These are phyloP conservation scores for Calonectria henricotiae DNA, from an alignment of 2,329 filamentous ascomycete genomes.

Conservation along the genomic window DNA sequence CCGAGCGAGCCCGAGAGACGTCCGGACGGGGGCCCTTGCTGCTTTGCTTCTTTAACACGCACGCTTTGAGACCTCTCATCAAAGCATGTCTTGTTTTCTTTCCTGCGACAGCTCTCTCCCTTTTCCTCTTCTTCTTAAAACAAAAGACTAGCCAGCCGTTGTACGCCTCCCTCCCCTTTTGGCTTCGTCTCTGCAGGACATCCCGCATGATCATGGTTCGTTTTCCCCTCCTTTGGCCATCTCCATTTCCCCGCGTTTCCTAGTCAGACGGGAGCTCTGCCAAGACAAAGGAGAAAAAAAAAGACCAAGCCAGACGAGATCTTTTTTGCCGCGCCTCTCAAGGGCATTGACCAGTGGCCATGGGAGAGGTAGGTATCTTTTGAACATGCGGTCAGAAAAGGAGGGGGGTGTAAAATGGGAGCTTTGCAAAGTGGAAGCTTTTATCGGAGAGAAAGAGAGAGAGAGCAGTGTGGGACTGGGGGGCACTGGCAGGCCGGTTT, in stretches of 20 bases:
- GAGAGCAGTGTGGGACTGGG: neutral
- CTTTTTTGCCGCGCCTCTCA: constrained; percentile 26
- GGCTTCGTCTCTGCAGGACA: constrained; percentile 33
- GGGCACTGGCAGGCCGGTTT: neutral
- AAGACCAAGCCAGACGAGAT: too few relatives aligned
- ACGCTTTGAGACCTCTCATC: neutral
- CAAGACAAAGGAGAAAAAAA: constrained; percentile 13
- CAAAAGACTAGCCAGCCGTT: neutral
- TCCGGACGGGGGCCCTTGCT: constrained; percentile 45
- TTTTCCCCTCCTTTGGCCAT: constrained; percentile 45
- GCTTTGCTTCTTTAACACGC: neutral
- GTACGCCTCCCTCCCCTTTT: neutral
- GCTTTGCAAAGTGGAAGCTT: neutral
- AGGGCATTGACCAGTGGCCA: constrained; percentile 15
- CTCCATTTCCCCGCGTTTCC: constrained; percentile 52
- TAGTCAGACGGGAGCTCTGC: constrained; percentile 7
- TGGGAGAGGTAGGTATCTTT: constrained; percentile 1
- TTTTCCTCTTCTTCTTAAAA: neutral
- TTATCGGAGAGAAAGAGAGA: neutral
- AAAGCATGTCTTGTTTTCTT: neutral
- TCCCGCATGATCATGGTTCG: constrained; percentile 48
- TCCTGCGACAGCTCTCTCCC: constrained; percentile 5
- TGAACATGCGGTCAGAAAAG: constrained; percentile 8
- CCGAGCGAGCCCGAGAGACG: constrained; percentile 48
- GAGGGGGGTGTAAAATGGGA: neutral